Evolutionary conservation across 1,284 basidiomycete species (phyloP).

Genomic region (Marasmius oreades): DNA sequence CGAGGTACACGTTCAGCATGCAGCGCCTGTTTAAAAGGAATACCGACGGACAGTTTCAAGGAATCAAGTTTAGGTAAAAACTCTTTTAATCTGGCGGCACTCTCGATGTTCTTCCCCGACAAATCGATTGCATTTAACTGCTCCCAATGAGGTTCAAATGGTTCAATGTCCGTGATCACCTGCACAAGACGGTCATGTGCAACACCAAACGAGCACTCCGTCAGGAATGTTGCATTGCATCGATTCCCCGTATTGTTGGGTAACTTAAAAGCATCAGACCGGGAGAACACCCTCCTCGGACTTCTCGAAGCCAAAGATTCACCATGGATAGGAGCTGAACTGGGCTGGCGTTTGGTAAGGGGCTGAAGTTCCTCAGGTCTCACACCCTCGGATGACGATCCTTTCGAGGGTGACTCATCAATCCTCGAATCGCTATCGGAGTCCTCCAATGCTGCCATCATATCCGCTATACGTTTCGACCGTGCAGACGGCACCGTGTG

Average conservation of each 20-base stretch:
- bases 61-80: constrained; percentile 86
- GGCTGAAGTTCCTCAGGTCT: constrained; percentile 47
- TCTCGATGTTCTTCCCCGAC: constrained; percentile 78
- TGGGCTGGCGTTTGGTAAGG: constrained; percentile 37
- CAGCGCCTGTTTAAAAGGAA: background rate
- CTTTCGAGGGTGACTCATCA: constrained; percentile 64
- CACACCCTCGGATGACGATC: constrained; percentile 30
- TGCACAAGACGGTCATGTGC: constrained; percentile 88
- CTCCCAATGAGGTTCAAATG: constrained; percentile 96
- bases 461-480: constrained; percentile 75
- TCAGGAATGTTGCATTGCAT: constrained; percentile 80
- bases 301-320: constrained; percentile 22
- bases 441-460: constrained; percentile 70
- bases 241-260: constrained; percentile 27
- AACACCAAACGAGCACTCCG: constrained; percentile 93
- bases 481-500: constrained; percentile 58
- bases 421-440: constrained; percentile 51
- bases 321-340: constrained; percentile 14
- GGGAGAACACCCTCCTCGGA: constrained; percentile 44
- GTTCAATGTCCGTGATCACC: constrained; percentile 92
- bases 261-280: constrained; percentile 35
- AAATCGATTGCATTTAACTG: constrained; percentile 75
- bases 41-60: constrained; percentile 65
- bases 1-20: constrained; percentile 11
- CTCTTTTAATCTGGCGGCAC: constrained; percentile 90